Base-by-base conservation (phyloP, 257 asterid species). In the Echites panduratus region DNA sequence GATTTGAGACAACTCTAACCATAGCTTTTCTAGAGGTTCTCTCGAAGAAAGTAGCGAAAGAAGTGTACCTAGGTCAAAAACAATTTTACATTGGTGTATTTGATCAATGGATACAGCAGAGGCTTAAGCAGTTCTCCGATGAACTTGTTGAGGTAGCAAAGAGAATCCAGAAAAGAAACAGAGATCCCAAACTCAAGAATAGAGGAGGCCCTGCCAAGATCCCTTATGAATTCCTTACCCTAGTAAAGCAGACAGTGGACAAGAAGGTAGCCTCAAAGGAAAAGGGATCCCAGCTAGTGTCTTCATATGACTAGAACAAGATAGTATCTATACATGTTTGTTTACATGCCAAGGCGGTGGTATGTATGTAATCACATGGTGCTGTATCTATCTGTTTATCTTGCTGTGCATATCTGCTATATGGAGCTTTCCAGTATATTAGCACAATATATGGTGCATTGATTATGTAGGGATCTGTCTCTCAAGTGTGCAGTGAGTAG, bases 261-360 rank as follows among this genome's bases (percentile, higher is more conserved):
- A 82, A 52, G 62, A 77, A 68, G 82, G 69, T 29, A 77, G 74
- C 45, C 49, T 70, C 66, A 75, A 68, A 24, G 77, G 75, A 62
- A 66, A 68, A 58, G 84, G 87, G 70, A 75, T 85, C 66, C 85
- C 87, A 32, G 81, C 77, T 78, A 79, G 83, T 77, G 71, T 82
- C 65, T 75, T 78, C 70, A 72, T 79, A 53, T 81, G 76, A 85
- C 64, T 44, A 45, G 63, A 73, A 59, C 26, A 49, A 38, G 49
- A 48, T 48, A 58, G 20, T 59, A 62, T 52, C 10, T 20, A 0
- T 35, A 57, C 32, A n/a, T n/a, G n/a, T n/a, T n/a, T n/a, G n/a
- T n/a, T n/a, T n/a, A n/a, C n/a, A n/a, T n/a, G n/a, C n/a, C n/a
- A n/a, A n/a, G n/a, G n/a, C n/a, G n/a, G n/a, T n/a, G n/a, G n/a